A percentile compares a stretch with the other conserved stretches of the same genome.
Evolutionary conservation across 164 flowering plant genomes (phyloP).

Genomic region (Chimonanthus praecox): DNA sequence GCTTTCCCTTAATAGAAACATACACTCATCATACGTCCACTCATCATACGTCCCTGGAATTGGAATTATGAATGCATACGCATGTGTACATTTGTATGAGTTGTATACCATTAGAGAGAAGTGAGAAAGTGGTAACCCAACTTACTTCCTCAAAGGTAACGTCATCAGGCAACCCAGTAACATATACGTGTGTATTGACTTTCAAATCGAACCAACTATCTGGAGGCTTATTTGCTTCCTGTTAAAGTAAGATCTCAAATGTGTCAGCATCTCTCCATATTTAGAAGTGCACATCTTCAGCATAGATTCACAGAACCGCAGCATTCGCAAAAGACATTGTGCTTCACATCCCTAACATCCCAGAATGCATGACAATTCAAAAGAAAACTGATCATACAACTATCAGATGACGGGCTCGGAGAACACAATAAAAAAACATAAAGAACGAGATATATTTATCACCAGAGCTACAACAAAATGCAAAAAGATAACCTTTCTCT

Average conservation of each 20-base stretch:
- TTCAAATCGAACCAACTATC: slow-evolving; percentile 97
- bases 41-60: neutral
- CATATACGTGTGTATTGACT: slow-evolving; percentile 95
- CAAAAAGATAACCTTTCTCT: slow-evolving; percentile 53
- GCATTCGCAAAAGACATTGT: slow-evolving; percentile 8
- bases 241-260: slow-evolving; percentile 23
- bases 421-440: neutral
- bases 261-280: slow-evolving; percentile 14
- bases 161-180: slow-evolving; percentile 95
- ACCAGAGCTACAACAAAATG: neutral
- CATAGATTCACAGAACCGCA: slow-evolving; percentile 12
- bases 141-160: slow-evolving; percentile 88
- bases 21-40: neutral
- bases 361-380: slow-evolving; percentile 9
- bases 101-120: neutral
- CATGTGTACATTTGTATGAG: neutral
- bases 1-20: neutral
- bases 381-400: neutral
- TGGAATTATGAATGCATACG: neutral
- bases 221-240: slow-evolving; percentile 97
- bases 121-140: neutral
- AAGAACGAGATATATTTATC: slow-evolving; percentile 2
- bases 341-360: slow-evolving; percentile 8
- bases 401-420: neutral
- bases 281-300: slow-evolving; percentile 11